A percentile compares a stretch with the other conserved stretches of the same genome.
Evolutionary conservation across 805 yeast genomes (phyloP).

Genomic region (Clavispora asparagi): DNA sequence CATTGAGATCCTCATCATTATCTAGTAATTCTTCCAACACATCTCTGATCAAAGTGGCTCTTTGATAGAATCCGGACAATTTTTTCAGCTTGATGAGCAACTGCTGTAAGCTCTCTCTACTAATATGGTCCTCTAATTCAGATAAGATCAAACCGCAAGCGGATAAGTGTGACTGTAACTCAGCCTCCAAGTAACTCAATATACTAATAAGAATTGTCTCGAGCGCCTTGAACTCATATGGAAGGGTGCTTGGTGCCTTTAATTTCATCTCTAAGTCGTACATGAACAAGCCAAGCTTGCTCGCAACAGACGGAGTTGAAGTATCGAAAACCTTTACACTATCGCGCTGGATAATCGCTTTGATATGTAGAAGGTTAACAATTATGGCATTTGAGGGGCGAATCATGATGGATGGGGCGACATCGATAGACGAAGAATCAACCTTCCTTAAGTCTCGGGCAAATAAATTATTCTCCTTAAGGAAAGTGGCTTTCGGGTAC

Average conservation of each 20-base stretch:
- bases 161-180: slow-evolving; percentile 53
- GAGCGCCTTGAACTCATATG: slow-evolving; percentile 75
- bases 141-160: slow-evolving; percentile 59
- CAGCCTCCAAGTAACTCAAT: slow-evolving; percentile 73
- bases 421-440: slow-evolving; percentile 68
- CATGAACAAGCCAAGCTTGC: slow-evolving; percentile 68
- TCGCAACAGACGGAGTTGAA: slow-evolving; percentile 59
- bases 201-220: slow-evolving; percentile 81
- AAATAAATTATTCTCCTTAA: slow-evolving; percentile 64
- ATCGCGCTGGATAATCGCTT: slow-evolving; percentile 81
- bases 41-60: slow-evolving; percentile 67
- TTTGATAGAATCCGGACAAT: slow-evolving; percentile 69
- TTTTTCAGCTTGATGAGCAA: slow-evolving; percentile 68
- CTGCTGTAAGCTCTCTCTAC: slow-evolving; percentile 68
- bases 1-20: slow-evolving; percentile 77
- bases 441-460: slow-evolving; percentile 87
- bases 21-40: slow-evolving; percentile 81
- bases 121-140: slow-evolving; percentile 74
- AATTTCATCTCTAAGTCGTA: slow-evolving; percentile 79
- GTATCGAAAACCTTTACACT: slow-evolving; percentile 82
- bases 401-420: slow-evolving; percentile 84
- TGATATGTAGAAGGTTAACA: slow-evolving; percentile 78
- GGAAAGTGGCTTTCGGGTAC: slow-evolving; percentile 66
- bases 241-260: slow-evolving; percentile 23
- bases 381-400: slow-evolving; percentile 69